Percentiles rank a stretch among this genome's conserved stretches.
These are phyloP conservation scores for Trypanosoma congolense DNA, from an alignment of 208 protist genomes.

Conservation along the genomic window DNA sequence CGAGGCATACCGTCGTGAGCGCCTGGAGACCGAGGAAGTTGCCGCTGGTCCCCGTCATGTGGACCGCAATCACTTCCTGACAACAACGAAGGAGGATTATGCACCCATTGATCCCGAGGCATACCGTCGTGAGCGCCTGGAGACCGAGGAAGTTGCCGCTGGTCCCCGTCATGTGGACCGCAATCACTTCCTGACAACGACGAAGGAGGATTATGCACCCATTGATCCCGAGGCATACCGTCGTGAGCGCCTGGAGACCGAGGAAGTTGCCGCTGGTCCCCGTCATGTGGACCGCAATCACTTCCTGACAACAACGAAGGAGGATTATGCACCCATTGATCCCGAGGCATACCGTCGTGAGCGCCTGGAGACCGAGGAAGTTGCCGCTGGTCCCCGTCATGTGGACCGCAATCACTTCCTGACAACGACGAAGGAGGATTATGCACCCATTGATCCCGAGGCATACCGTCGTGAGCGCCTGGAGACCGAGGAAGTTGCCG, in stretches of 20 bases:
- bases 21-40: slow-evolving; percentile 1
- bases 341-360: not conserved
- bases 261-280: not conserved
- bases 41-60: not conserved
- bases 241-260: not conserved
- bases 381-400: not conserved
- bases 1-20: not conserved
- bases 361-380: not conserved
- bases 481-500: not conserved
- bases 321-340: slow-evolving; percentile 10
- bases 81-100: slow-evolving; percentile 1
- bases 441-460: slow-evolving; percentile 3
- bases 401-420: slow-evolving; percentile 18
- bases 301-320: slow-evolving; percentile 14
- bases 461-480: not conserved
- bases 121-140: not conserved
- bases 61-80: slow-evolving; percentile 4
- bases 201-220: slow-evolving; percentile 16
- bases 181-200: slow-evolving; percentile 8
- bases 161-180: slow-evolving; percentile 2
- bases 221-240: slow-evolving; percentile 5
- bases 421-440: slow-evolving; percentile 20
- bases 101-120: slow-evolving; percentile 3
- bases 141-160: not conserved
- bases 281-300: slow-evolving; percentile 6